phyloP scores from a whole-genome alignment of 192 early-diverging fungal genomes.

The Phlyctochytrium bullatum region DNA sequence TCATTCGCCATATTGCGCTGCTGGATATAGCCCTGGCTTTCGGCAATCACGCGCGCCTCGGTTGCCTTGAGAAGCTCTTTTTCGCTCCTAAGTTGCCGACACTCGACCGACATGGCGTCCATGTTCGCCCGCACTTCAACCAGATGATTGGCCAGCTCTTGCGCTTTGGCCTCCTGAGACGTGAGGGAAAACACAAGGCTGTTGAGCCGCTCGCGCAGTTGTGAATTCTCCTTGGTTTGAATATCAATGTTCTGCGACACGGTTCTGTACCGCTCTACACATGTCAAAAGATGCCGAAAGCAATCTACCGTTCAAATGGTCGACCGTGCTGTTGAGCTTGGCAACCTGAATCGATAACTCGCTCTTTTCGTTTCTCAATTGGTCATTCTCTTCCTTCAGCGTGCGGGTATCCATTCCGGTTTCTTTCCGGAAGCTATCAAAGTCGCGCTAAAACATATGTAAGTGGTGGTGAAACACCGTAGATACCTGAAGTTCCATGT shows the following conservation, averaged over 20 bases:
- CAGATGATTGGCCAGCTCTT: conserved; percentile 51
- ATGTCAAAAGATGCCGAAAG: neutral
- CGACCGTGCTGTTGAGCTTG: conserved; percentile 56
- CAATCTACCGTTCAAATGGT: conserved; percentile 37
- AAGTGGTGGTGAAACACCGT: neutral
- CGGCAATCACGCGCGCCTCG: conserved; percentile 49
- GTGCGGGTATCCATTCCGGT: conserved; percentile 52
- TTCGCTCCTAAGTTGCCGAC: conserved; percentile 56
- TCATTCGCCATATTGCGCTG: conserved; percentile 55
- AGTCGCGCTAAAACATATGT: conserved; percentile 49
- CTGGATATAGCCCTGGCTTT: conserved; percentile 44
- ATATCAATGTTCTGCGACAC: conserved; percentile 49
- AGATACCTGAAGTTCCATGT: neutral
- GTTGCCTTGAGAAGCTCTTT: conserved; percentile 48
- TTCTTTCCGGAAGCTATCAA: conserved; percentile 67
- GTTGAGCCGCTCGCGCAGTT: conserved; percentile 59
- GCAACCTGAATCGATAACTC: conserved; percentile 64
- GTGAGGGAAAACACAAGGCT: conserved; percentile 48
- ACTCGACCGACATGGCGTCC: conserved; percentile 45
- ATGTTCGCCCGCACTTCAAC: conserved; percentile 47
- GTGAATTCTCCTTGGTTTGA: conserved; percentile 59
- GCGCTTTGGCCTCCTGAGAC: conserved; percentile 59
- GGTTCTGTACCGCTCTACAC: conserved; percentile 58
- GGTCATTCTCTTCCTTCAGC: conserved; percentile 53
- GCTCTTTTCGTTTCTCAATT: conserved; percentile 51